Percentiles rank a stretch among this genome's conserved stretches.
Evolutionary conservation across 495 filamentous ascomycete genomes (phyloP).

Genomic region (Aspergillus bridgeri): DNA sequence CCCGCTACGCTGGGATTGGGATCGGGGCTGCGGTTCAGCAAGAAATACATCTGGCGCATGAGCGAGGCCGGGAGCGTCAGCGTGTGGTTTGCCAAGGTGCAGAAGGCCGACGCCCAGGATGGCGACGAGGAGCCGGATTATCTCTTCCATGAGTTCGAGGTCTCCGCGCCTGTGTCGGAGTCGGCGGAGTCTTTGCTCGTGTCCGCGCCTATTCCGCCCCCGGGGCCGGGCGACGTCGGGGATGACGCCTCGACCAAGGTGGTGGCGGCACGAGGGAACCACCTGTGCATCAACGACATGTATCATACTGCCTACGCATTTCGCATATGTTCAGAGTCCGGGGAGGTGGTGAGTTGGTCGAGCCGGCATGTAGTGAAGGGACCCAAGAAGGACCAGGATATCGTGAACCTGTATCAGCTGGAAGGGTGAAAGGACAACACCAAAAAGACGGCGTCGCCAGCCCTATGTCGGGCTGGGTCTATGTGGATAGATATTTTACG

Average conservation of each 20-base stretch:
- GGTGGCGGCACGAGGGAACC: conserved; percentile 38
- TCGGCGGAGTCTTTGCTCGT: conserved; percentile 17
- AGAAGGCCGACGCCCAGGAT: conserved; percentile 4
- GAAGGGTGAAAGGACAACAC: background rate
- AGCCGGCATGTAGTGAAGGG: conserved; percentile 47
- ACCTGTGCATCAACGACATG: conserved; percentile 49
- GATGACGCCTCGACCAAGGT: conserved; percentile 22
- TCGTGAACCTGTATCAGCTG: conserved; percentile 37
- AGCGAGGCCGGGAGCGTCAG: conserved; percentile 31
- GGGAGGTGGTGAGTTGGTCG: conserved; percentile 43
- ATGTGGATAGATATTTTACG: background rate
- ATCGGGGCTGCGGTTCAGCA: conserved; percentile 37
- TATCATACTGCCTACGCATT: conserved; percentile 48
- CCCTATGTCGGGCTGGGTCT: background rate
- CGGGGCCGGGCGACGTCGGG: background rate
- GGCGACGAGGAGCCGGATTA: conserved; percentile 40
- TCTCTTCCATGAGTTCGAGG: conserved; percentile 45
- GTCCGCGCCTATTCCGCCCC: conserved; percentile 26
- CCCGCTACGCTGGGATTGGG: conserved; percentile 21
- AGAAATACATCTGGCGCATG: conserved; percentile 47
- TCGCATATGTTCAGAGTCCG: conserved; percentile 30
- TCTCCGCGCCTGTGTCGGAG: conserved; percentile 11
- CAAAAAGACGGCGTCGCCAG: background rate
- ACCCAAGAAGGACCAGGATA: conserved; percentile 48
- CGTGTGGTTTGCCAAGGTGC: conserved; percentile 46